Conservation (phyloP, 2,329 filamentous ascomycete genomes). For the Corniculantispora saksenae region DNA sequence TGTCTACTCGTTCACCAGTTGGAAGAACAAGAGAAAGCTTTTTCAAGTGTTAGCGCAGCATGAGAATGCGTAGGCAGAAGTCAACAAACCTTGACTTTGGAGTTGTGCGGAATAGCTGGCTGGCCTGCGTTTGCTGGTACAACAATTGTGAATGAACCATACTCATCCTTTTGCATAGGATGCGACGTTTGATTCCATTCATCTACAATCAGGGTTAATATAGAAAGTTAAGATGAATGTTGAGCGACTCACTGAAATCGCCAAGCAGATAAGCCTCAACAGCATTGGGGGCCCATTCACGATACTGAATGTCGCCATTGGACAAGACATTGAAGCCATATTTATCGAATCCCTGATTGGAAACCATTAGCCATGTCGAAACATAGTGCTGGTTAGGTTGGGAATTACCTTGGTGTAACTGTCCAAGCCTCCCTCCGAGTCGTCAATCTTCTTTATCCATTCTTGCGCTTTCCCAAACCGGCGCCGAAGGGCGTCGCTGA, state of each 20-base stretch:
- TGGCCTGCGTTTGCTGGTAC: constrained; percentile 73
- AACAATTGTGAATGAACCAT: constrained; percentile 82
- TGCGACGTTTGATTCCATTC: constrained; percentile 82
- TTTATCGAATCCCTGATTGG: constrained; percentile 72
- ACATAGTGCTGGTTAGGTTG: constrained; percentile 5
- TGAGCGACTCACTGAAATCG: constrained; percentile 75
- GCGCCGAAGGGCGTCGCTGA: constrained; percentile 72
- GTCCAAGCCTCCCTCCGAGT: constrained; percentile 83
- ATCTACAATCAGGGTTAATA: constrained; percentile 51
- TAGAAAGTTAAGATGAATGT: neutral
- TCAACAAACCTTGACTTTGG: constrained; percentile 81
- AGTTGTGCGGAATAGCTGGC: constrained; percentile 84
- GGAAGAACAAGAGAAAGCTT: constrained; percentile 84
- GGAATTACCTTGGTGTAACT: constrained; percentile 76
- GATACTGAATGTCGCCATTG: constrained; percentile 84
- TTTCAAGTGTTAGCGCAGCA: neutral
- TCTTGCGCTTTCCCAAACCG: constrained; percentile 78
- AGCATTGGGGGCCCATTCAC: constrained; percentile 96
- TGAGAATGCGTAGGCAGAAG: neutral
- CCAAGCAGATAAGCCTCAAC: constrained; percentile 82
- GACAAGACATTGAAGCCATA: constrained; percentile 82
- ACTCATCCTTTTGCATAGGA: constrained; percentile 83
- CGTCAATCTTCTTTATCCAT: constrained; percentile 83
- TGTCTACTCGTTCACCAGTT: constrained; percentile 77
- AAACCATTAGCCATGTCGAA: constrained; percentile 19